A percentile compares a stretch with the other conserved stretches of the same genome.
Conservation (phyloP, 495 filamentous ascomycete species). For the Daldinia caldariorum region DNA sequence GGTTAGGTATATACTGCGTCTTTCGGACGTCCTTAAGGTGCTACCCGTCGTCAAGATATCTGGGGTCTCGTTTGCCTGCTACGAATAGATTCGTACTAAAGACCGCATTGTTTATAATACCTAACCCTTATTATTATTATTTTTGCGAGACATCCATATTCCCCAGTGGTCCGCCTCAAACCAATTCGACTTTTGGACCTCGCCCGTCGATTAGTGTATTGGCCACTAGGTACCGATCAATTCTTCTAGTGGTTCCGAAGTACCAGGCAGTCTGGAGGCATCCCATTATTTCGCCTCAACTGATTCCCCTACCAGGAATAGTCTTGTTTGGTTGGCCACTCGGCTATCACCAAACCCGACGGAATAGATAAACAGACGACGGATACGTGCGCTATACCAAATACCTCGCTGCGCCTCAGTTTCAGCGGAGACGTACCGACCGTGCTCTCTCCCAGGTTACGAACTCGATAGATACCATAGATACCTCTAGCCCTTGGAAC, state of each 20-base stretch:
- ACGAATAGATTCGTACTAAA: constrained; percentile 17
- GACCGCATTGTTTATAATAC: constrained; percentile 38
- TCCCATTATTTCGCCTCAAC: constrained; percentile 5
- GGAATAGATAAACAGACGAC: constrained; percentile 15
- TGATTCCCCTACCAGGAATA: constrained; percentile 6
- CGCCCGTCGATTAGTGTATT: not conserved
- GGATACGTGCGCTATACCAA: constrained; percentile 9
- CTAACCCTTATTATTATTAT: constrained; percentile 33
- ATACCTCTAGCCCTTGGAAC: constrained; percentile 11
- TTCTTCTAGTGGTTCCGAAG: not conserved
- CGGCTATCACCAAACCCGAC: constrained; percentile 16
- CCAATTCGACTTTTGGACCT: constrained; percentile 1
- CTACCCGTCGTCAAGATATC: constrained; percentile 14
- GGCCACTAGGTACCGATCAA: constrained; percentile 6
- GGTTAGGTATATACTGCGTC: constrained; percentile 11
- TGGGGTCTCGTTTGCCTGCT: constrained; percentile 27
- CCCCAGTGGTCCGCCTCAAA: not conserved
- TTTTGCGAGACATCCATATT: constrained; percentile 39
- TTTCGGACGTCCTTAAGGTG: constrained; percentile 5
- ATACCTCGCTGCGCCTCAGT: constrained; percentile 33
- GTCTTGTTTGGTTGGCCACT: constrained; percentile 14
- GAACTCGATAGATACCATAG: constrained; percentile 11
- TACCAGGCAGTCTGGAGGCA: not conserved
- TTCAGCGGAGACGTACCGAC: constrained; percentile 24
- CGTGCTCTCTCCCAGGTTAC: constrained; percentile 2